These are phyloP conservation scores for Panicum miliaceum DNA, from an alignment of 176 grass and related monocot genomes.

Conservation along the genomic window DNA sequence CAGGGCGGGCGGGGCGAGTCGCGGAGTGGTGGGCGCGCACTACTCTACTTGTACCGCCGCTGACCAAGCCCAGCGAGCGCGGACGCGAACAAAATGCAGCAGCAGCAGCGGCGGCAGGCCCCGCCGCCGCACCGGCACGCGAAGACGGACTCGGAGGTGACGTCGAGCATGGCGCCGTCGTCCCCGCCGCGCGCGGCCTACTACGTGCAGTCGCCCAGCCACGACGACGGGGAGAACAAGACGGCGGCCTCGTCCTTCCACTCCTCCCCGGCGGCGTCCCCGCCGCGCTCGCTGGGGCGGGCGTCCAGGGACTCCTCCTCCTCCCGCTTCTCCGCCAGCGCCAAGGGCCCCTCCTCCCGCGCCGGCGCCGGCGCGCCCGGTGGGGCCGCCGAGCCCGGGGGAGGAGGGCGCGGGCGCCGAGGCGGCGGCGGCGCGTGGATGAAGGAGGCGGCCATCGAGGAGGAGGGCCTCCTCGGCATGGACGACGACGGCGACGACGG, in stretches of 20 bases:
- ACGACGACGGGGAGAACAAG: slow-evolving; percentile 80
- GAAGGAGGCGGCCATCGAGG: slow-evolving; percentile 76
- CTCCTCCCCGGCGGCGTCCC: slow-evolving; percentile 72
- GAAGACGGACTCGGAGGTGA: slow-evolving; percentile 86
- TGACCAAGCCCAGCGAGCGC: background rate
- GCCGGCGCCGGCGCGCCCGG: background rate
- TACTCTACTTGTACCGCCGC: background rate
- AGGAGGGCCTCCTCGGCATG: slow-evolving; percentile 66
- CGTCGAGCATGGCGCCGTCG: slow-evolving; percentile 76
- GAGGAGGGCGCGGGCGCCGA: background rate
- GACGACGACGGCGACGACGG: slow-evolving; percentile 44
- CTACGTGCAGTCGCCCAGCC: slow-evolving; percentile 92
- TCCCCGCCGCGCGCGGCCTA: slow-evolving; percentile 64
- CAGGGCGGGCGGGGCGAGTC: background rate
- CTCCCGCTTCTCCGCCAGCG: slow-evolving; percentile 65
- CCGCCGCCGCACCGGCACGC: slow-evolving; percentile 44
- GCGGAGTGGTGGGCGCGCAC: slow-evolving; percentile 43
- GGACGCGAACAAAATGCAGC: background rate
- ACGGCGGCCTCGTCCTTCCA: slow-evolving; percentile 64
- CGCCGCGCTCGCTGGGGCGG: slow-evolving; percentile 57
- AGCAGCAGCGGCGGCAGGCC: background rate
- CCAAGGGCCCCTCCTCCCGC: slow-evolving; percentile 38
- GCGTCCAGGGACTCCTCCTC: slow-evolving; percentile 74
- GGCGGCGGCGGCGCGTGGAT: slow-evolving; percentile 19
- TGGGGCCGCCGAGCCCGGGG: background rate